phyloP scores from a whole-genome alignment of 164 flowering plant species.

The Nymphaea thermarum region DNA sequence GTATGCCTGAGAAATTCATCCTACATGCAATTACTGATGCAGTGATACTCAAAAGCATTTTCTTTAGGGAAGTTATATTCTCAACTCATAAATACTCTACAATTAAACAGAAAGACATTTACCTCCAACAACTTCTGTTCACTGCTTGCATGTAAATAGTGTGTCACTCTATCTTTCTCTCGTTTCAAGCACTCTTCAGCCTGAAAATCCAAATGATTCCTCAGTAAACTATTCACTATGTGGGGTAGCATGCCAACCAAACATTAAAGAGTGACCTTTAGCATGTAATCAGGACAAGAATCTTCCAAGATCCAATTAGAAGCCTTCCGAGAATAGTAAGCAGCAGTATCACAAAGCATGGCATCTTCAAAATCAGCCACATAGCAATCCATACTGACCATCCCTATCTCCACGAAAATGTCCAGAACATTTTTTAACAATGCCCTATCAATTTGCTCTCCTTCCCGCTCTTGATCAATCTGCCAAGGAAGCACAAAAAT shows the following conservation, averaged over 20 bases:
- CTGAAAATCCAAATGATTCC: slow-evolving; percentile 21
- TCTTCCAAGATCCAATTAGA: slow-evolving; percentile 71
- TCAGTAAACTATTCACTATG: not conserved
- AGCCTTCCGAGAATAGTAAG: slow-evolving; percentile 74
- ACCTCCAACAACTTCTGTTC: slow-evolving; percentile 78
- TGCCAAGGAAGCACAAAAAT: slow-evolving; percentile 3
- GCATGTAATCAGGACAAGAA: slow-evolving; percentile 84
- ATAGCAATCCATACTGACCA: slow-evolving; percentile 61
- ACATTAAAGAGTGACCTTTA: slow-evolving; percentile 29
- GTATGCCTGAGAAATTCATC: no score
- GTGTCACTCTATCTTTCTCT: slow-evolving; percentile 77
- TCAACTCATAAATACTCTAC: not conserved
- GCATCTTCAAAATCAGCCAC: slow-evolving; percentile 56
- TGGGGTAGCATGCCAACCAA: not conserved
- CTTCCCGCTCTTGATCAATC: slow-evolving; percentile 21
- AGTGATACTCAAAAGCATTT: no score
- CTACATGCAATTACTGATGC: no score
- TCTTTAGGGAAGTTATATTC: no score
- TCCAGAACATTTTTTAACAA: slow-evolving; percentile 67
- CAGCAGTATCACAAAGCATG: slow-evolving; percentile 60
- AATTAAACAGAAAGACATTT: slow-evolving; percentile 6
- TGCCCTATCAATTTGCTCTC: slow-evolving; percentile 66
- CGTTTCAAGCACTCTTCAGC: slow-evolving; percentile 73
- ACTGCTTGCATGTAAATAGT: slow-evolving; percentile 72
- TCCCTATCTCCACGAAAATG: slow-evolving; percentile 75